Conservation (phyloP, 2,329 filamentous ascomycete species). For the Aspergillus felis region DNA sequence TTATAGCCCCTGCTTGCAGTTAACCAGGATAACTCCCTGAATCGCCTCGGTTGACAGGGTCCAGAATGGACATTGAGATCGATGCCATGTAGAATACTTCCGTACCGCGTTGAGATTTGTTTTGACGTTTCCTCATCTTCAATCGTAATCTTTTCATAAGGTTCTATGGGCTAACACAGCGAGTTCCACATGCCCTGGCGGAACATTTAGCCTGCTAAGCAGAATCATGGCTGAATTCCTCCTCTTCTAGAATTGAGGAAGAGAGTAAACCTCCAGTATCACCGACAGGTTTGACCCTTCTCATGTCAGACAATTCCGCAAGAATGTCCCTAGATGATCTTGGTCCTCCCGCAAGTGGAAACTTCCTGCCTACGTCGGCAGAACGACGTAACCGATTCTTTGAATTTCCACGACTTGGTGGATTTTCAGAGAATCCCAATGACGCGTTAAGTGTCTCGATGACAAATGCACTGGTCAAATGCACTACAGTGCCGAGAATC, state of each 20-base stretch:
- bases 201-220: not conserved
- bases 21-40: too few species aligned
- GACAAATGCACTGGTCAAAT: slow-evolving; percentile 54
- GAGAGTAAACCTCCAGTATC: slow-evolving; percentile 12
- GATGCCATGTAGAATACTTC: not conserved
- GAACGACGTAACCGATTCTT: not conserved
- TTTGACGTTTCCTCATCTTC: not conserved
- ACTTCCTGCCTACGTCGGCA: not conserved
- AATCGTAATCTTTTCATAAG: not conserved
- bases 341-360: not conserved
- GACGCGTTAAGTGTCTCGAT: slow-evolving; percentile 48
- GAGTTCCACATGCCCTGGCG: not conserved
- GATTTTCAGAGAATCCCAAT: slow-evolving; percentile 30
- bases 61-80: too few species aligned
- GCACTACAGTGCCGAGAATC: slow-evolving; percentile 57
- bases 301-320: slow-evolving; percentile 2
- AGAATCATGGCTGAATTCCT: slow-evolving; percentile 23
- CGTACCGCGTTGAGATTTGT: not conserved
- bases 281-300: not conserved
- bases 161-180: not conserved
- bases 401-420: not conserved
- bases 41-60: too few species aligned
- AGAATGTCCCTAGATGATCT: not conserved
- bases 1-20: too few species aligned
- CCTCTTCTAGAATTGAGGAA: slow-evolving; percentile 31